phyloP scores from a whole-genome alignment of 768 basidiomycete species.

The Thelephora aurantiotincta region DNA sequence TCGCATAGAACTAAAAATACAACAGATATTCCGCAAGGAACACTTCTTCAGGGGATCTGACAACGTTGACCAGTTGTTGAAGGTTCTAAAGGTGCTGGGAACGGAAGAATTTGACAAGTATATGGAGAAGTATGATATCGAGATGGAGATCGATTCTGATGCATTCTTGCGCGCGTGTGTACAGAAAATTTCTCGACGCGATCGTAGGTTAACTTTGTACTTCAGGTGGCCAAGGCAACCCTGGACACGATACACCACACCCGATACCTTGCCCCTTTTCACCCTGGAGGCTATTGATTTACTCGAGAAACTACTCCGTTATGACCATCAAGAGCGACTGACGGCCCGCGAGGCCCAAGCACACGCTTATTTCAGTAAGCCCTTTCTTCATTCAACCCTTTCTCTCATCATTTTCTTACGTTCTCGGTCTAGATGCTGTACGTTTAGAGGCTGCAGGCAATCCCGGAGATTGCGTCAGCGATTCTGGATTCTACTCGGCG shows the following conservation, averaged over 20 bases:
- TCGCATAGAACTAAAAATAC: neutral
- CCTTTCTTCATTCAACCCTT: neutral
- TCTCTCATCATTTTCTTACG: neutral
- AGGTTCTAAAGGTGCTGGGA: conserved; percentile 93
- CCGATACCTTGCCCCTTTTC: conserved; percentile 87
- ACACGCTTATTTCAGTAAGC: conserved; percentile 80
- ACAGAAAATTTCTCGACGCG: neutral
- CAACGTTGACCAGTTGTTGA: conserved; percentile 96
- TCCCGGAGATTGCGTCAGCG: conserved; percentile 17
- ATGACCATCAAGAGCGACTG: conserved; percentile 91
- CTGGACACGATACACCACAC: conserved; percentile 88
- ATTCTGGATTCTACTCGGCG: conserved; percentile 18
- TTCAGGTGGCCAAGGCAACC: conserved; percentile 78
- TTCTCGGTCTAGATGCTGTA: conserved; percentile 11
- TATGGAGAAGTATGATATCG: conserved; percentile 86
- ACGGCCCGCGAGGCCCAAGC: conserved; percentile 88
- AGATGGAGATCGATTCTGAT: conserved; percentile 84
- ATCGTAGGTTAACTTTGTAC: conserved; percentile 6
- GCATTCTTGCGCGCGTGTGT: conserved; percentile 73
- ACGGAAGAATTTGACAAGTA: conserved; percentile 90
- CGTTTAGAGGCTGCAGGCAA: conserved; percentile 15
- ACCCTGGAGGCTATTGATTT: conserved; percentile 93
- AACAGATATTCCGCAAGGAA: conserved; percentile 93
- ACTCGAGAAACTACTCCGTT: conserved; percentile 86
- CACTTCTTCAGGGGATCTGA: conserved; percentile 99